These are phyloP conservation scores for Macaranga tanarius DNA, from an alignment of 441 rosid species.

Conservation along the genomic window DNA sequence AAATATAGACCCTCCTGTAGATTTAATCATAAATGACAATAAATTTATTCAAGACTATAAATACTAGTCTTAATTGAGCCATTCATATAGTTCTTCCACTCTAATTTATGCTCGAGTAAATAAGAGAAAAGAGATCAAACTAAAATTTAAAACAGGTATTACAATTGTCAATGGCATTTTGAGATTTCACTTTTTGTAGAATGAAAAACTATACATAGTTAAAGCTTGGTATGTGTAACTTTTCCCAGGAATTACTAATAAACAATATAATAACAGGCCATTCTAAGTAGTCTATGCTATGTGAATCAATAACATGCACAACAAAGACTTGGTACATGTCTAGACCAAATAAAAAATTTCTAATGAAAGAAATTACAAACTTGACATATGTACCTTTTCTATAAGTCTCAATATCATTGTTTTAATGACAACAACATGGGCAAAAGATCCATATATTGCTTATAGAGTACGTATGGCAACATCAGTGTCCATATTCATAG, in stretches of 20 bases:
- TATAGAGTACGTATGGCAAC: slow-evolving; percentile 97
- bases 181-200: background rate
- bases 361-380: slow-evolving; percentile 10
- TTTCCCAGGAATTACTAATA: background rate
- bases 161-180: background rate
- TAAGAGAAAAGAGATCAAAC: background rate
- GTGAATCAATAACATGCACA: too few species aligned
- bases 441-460: slow-evolving; percentile 87
- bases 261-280: background rate
- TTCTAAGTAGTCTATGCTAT: background rate
- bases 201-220: background rate
- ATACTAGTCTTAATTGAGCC: background rate
- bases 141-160: background rate
- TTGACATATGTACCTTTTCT: slow-evolving; percentile 56
- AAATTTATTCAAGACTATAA: slow-evolving; percentile 7
- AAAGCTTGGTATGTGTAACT: background rate
- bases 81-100: background rate
- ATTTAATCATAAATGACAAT: slow-evolving; percentile 16
- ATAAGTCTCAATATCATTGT: slow-evolving; percentile 75
- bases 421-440: slow-evolving; percentile 90
- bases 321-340: too few species aligned
- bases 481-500: slow-evolving; percentile 99
- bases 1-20: slow-evolving; percentile 85
- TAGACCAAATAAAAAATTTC: background rate
- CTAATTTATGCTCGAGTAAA: background rate